Conservation (phyloP, 2,329 filamentous ascomycete species). For the Ciborinia camelliae region DNA sequence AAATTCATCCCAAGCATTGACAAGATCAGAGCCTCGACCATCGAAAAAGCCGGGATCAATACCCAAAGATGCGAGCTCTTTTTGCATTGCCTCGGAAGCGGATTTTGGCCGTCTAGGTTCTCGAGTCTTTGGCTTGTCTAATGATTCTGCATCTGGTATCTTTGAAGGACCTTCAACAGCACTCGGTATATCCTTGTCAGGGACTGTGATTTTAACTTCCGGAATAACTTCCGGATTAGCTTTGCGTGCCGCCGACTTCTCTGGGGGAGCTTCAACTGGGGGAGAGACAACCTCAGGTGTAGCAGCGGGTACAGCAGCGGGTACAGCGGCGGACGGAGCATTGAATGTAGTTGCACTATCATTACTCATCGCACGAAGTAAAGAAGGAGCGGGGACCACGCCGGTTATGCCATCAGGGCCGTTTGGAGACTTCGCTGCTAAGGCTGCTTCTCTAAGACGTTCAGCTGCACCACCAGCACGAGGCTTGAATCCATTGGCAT, state of each 20-base stretch:
- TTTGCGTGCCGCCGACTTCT: constrained; percentile 30
- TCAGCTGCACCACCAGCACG: constrained; percentile 83
- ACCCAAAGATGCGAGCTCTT: constrained; percentile 51
- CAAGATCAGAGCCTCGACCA: constrained; percentile 73
- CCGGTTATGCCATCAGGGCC: constrained; percentile 86
- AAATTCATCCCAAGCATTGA: constrained; percentile 78
- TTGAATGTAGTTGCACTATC: constrained; percentile 38
- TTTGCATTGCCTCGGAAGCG: constrained; percentile 36
- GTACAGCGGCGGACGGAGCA: constrained; percentile 24
- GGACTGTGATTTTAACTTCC: constrained; percentile 56
- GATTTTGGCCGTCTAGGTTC: constrained; percentile 35
- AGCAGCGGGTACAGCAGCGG: constrained; percentile 34
- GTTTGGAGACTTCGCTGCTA: constrained; percentile 53
- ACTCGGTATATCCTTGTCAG: constrained; percentile 42
- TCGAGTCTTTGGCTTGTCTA: constrained; percentile 33
- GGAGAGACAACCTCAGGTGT: background rate
- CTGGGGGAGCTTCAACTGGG: constrained; percentile 9
- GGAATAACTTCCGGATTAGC: constrained; percentile 44
- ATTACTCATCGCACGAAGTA: constrained; percentile 41
- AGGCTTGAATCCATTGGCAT: constrained; percentile 75
- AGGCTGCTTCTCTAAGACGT: constrained; percentile 53
- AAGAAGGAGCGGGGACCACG: constrained; percentile 75
- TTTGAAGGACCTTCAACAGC: constrained; percentile 43
- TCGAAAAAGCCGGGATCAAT: constrained; percentile 76
- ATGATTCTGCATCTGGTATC: constrained; percentile 37